Evolutionary conservation across 1,139 yeast genomes (phyloP).

Genomic region (Protomyces macrosporus): DNA sequence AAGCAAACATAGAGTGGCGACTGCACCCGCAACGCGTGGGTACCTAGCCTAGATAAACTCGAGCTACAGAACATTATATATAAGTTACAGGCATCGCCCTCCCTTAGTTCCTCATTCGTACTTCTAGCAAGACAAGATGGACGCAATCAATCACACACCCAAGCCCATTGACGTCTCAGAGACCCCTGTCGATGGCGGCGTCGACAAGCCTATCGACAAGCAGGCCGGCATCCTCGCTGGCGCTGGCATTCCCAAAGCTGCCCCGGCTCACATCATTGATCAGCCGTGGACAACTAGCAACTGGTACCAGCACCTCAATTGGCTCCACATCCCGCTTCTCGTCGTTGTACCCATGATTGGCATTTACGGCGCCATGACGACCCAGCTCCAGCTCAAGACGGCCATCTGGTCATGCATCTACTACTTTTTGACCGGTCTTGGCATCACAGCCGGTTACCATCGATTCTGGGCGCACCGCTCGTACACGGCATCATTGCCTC

Average conservation of each 20-base stretch:
- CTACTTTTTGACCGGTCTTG: slow-evolving; percentile 71
- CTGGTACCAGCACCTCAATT: slow-evolving; percentile 85
- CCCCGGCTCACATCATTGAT: slow-evolving; percentile 60
- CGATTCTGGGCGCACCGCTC: slow-evolving; percentile 86
- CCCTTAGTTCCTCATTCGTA: too few relatives aligned
- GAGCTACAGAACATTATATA: too few relatives aligned
- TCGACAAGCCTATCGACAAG: slow-evolving; percentile 18
- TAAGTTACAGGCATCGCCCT: too few relatives aligned
- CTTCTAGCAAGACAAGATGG: neutral
- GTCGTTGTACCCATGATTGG: slow-evolving; percentile 67
- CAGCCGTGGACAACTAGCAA: slow-evolving; percentile 80
- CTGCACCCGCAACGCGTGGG: too few relatives aligned
- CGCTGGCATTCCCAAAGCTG: slow-evolving; percentile 13
- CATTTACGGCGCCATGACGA: slow-evolving; percentile 48
- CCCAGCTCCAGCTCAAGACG: slow-evolving; percentile 60
- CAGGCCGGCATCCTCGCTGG: slow-evolving; percentile 18
- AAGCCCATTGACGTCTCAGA: slow-evolving; percentile 20
- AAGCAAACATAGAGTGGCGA: too few relatives aligned
- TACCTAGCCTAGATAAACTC: too few relatives aligned
- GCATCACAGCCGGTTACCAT: slow-evolving; percentile 95
- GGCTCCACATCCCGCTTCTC: slow-evolving; percentile 84
- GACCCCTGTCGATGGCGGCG: slow-evolving; percentile 24
- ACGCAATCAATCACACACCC: slow-evolving; percentile 23
- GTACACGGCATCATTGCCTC: slow-evolving; percentile 67
- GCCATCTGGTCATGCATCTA: slow-evolving; percentile 54